Evolutionary conservation across 768 basidiomycete genomes (phyloP).

Genomic region (Pleurotus sapidus): DNA sequence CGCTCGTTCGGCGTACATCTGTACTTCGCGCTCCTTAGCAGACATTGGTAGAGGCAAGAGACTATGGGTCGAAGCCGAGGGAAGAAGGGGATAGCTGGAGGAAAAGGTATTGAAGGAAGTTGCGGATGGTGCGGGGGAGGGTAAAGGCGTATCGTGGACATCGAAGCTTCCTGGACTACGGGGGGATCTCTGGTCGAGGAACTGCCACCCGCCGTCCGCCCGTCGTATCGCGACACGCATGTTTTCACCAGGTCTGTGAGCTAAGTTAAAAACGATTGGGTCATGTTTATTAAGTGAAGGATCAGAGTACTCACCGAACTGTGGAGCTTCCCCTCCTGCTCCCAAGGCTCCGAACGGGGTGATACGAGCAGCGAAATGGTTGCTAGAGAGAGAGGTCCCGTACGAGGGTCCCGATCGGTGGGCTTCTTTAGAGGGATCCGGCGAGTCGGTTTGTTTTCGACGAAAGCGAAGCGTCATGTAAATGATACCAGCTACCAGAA

Average conservation of each 20-base stretch:
- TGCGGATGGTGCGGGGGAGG: conserved; percentile 3
- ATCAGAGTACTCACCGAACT: conserved; percentile 31
- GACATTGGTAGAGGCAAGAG: conserved; percentile 1
- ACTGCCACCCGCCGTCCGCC: conserved; percentile 56
- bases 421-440: conserved; percentile 7
- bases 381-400: conserved; percentile 25
- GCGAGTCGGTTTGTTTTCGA: conserved; percentile 14
- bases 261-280: conserved; percentile 20
- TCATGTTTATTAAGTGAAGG: neutral
- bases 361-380: conserved; percentile 38
- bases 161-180: conserved; percentile 27
- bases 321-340: conserved; percentile 30
- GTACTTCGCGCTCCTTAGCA: neutral
- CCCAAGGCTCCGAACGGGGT: conserved; percentile 37
- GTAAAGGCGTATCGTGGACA: neutral
- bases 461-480: conserved; percentile 31
- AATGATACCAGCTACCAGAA: conserved; percentile 27
- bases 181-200: conserved; percentile 37
- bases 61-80: neutral
- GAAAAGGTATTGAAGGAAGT: neutral
- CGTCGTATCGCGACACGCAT: conserved; percentile 58
- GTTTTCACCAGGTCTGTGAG: conserved; percentile 47
- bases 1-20: conserved; percentile 4
- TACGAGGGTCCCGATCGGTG: conserved; percentile 23
- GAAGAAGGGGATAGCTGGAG: neutral